Evolutionary conservation across 768 basidiomycete species (phyloP), one percentile per base, ranked within the genome.

Genomic region (Cyclocybe cylindracea): DNA sequence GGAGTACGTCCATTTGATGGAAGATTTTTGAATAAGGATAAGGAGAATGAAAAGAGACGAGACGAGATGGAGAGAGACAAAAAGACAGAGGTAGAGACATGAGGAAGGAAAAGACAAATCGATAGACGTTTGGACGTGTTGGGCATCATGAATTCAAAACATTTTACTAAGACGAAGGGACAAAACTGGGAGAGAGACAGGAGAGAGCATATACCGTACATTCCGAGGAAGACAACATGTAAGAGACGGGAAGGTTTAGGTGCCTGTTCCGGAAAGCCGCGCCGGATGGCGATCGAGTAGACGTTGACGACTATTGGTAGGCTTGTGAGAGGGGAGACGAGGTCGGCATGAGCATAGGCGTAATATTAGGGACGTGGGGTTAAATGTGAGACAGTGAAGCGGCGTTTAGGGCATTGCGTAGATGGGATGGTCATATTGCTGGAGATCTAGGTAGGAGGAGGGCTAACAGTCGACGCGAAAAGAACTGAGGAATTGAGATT

Each of bases 151-250:
- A 35, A 51, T 42, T 29, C 44, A 11, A 37, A 44, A 49, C 38
- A 49, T n/a, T 34, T 48, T 48, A 44, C 44, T 36, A 47, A 55
- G 38, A 43, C 13, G 33, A 18, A 44, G 10, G 8, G 48, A 48
- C 37, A 44, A 39, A 49, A 41, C 40, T 5, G 36, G 48, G 31
- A 42, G 29, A 42, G 41, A 51, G 35, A 49, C 13, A 32, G 14
- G 33, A 4, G 1, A 10, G 43, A 38, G 42, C 18, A 35, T 16
- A 53, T 50, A 61, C 46, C 50, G 54, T 58, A 61, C 57, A 58
- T 49, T 61, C 57, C 24, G 24, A 24, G 24, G 47, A 44, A 44
- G 38, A 54, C 49, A 54, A 18, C 29, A 2, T 34, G 19, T 14
- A 24, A 33, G 54, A 39, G 44, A 36, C 18, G 38, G 45, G 5